Conservation (phyloP, 768 basidiomycete species). For the Kwoniella botswanensis region DNA sequence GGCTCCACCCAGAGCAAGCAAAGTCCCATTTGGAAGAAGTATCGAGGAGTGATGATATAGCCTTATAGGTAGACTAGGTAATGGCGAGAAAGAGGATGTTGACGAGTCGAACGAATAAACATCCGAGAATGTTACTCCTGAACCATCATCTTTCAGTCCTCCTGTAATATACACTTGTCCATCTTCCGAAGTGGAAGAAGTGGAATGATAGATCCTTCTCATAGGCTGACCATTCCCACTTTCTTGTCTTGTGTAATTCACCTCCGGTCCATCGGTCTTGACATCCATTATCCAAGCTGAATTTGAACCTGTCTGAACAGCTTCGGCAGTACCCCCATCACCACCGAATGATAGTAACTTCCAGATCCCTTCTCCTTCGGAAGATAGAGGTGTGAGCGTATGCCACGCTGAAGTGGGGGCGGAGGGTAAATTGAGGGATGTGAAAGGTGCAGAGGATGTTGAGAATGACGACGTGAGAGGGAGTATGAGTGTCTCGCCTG, state of each 20-base stretch:
- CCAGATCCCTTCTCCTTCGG: conserved; percentile 44
- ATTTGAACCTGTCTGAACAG: conserved; percentile 65
- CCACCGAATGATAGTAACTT: conserved; percentile 76
- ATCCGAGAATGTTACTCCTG: conserved; percentile 67
- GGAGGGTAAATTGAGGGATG: conserved; percentile 63
- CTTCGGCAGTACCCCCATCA: conserved; percentile 66
- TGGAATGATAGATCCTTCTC: conserved; percentile 76
- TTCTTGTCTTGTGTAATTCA: conserved; percentile 62
- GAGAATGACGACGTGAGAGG: conserved; percentile 62
- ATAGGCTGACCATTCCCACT: conserved; percentile 72
- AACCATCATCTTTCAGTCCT: conserved; percentile 81
- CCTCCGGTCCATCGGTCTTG: conserved; percentile 53
- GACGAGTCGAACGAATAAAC: conserved; percentile 68
- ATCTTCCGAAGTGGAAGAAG: conserved; percentile 63
- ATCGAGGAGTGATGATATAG: conserved; percentile 75
- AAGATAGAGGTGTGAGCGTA: conserved; percentile 71
- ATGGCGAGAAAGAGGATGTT: conserved; percentile 64
- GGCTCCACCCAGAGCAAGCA: conserved; percentile 75
- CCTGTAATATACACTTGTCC: conserved; percentile 71
- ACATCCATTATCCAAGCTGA: conserved; percentile 69
- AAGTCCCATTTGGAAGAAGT: conserved; percentile 70
- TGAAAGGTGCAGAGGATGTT: conserved; percentile 72
- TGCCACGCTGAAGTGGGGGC: conserved; percentile 79
- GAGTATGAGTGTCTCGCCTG: conserved; percentile 69
- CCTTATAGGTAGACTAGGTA: conserved; percentile 69